Percentiles rank a stretch among this genome's conserved stretches.
Conservation (phyloP, 768 basidiomycete genomes). For the Hortiboletus campestris region DNA sequence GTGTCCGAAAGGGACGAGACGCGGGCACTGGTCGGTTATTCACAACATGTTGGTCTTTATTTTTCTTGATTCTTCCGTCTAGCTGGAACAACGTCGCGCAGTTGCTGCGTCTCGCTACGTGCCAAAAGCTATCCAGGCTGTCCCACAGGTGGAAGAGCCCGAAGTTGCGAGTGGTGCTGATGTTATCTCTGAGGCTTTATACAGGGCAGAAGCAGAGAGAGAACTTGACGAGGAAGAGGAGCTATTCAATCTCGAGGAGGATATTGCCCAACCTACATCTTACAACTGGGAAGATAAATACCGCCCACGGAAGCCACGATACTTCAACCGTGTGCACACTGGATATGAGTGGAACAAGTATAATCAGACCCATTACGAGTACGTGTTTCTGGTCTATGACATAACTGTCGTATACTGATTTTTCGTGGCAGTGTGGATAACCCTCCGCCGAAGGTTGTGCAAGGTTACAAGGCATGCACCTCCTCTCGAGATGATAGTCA, state of each 20-base stretch:
- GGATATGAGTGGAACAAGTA: conserved; percentile 99
- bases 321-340: conserved; percentile 98
- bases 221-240: conserved; percentile 97
- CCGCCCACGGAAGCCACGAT: conserved; percentile 92
- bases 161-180: conserved; percentile 65
- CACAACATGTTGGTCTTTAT: not conserved
- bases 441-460: conserved; percentile 98
- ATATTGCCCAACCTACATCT: conserved; percentile 73
- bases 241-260: conserved; percentile 90
- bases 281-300: conserved; percentile 99
- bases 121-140: conserved; percentile 64
- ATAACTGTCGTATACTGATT: conserved; percentile 4
- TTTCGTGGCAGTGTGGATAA: conserved; percentile 77
- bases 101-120: conserved; percentile 89
- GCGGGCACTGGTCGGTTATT: conserved; percentile 54
- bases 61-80: conserved; percentile 2
- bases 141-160: conserved; percentile 54
- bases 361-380: conserved; percentile 99
- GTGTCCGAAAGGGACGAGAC: conserved; percentile 66
- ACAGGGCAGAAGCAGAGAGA: conserved; percentile 87
- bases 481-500: not conserved
- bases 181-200: conserved; percentile 85
- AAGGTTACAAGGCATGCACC: conserved; percentile 84
- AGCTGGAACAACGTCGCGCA: conserved; percentile 73
- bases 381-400: conserved; percentile 12